Percentiles rank a stretch among this genome's conserved stretches.
Evolutionary conservation across 495 filamentous ascomycete species (phyloP).

Genomic region (Xylaria cubensis): DNA sequence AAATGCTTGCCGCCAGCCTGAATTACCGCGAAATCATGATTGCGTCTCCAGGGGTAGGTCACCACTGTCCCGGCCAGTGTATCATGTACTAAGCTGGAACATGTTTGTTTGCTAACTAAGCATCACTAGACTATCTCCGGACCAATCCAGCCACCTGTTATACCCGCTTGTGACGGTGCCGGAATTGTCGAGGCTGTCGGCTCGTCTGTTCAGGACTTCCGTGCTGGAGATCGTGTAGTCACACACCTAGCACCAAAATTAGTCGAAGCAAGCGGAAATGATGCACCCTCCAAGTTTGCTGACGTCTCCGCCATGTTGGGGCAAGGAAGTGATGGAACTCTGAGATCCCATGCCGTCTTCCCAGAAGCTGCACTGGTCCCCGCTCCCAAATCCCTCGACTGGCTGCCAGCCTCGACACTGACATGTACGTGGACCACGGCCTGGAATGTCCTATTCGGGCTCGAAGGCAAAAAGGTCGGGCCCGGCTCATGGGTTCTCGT

Average conservation of each 20-base stretch:
- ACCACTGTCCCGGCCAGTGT: not conserved
- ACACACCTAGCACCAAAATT: conserved; percentile 17
- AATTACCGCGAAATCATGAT: conserved; percentile 74
- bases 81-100: not conserved
- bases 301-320: conserved; percentile 27
- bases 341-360: conserved; percentile 28
- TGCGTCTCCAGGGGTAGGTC: conserved; percentile 39
- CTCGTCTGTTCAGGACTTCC: conserved; percentile 62
- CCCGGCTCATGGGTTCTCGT: conserved; percentile 42
- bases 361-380: conserved; percentile 36
- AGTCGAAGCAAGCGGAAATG: conserved; percentile 12
- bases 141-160: conserved; percentile 53
- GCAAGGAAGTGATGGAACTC: conserved; percentile 23
- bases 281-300: not conserved
- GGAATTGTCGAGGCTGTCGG: conserved; percentile 66
- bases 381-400: conserved; percentile 37
- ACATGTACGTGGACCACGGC: conserved; percentile 49
- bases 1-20: conserved; percentile 66
- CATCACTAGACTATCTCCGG: conserved; percentile 52
- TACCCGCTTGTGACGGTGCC: conserved; percentile 69
- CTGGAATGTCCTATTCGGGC: conserved; percentile 62
- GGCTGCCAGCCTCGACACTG: conserved; percentile 32
- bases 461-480: conserved; percentile 46
- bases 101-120: not conserved
- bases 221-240: conserved; percentile 49